Base-by-base conservation (phyloP, 2,329 filamentous ascomycete genomes). In the Immersiporthe knoxdaviesiana region DNA sequence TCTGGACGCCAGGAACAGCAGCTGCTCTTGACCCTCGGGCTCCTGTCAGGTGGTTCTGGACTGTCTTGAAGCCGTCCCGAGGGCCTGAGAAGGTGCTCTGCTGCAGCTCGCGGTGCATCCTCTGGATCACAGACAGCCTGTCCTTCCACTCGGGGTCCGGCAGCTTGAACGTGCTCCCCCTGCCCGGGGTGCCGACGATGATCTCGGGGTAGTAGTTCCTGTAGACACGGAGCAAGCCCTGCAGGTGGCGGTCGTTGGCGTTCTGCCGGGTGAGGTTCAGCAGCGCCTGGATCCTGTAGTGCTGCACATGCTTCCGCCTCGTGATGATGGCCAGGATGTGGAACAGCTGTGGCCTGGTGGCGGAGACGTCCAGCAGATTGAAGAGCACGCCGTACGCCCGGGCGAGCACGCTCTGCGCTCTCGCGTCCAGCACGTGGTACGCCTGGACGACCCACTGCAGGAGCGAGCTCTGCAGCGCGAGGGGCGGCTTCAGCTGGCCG, bases 141-240 rank as follows among this genome's bases (percentile, higher is more conserved):
- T 85, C 83, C 66, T 88, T 85, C 93, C 93, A 97, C 79, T 91
- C 87, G 3, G 83, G 82, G 76, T 95, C 91, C n/a, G 92, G 92
- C 75, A 87, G 86, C 78, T 87, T 89, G 77, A 91, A 91, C 0
- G 87, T 83, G 4, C 87, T 86, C 0, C 88, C 88, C 70, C 86
- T 85, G 50, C 88, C 88, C 4, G 87, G 83, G 72, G 91, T 90
- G 30, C 91, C 92, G 18, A 95, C 86, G 70, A 97, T 92, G 67
- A 97, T 92, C 77, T 97, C 93, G 0, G 93, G 93, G 75, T 95
- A 97, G 78, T 95, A 97, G 77, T 95, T 93, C 77, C 96, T 96
- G 81, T 91, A 97, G n/a, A 95, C 88, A 67, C 91, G 87, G 63
- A 97, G 82, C 24, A 97, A 83, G 3, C 92, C 92, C 50, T 91